Evolutionary conservation across 352 stramenopile genomes (phyloP).

Genomic region (Phytophthora sp.): DNA sequence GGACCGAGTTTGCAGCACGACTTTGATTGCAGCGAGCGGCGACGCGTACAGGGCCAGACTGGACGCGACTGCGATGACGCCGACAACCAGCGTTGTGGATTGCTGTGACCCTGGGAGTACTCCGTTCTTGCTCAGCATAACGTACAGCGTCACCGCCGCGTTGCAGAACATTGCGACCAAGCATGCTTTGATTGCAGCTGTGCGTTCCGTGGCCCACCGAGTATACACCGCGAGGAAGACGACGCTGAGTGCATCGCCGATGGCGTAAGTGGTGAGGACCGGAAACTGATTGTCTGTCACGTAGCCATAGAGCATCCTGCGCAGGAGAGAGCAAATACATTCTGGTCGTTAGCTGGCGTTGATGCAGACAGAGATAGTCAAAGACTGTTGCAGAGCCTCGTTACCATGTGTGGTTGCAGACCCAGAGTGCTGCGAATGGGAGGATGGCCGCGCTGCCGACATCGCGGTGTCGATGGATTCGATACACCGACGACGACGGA

Average conservation of each 20-base stretch:
- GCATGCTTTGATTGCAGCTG: slow-evolving; percentile 40
- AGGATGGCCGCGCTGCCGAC: slow-evolving; percentile 51
- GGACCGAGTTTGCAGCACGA: slow-evolving; percentile 57
- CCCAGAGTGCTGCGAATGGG: slow-evolving; percentile 70
- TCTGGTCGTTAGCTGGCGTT: too few relatives aligned
- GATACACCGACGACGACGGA: slow-evolving; percentile 50
- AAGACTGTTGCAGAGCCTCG: not conserved
- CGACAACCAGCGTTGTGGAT: slow-evolving; percentile 38
- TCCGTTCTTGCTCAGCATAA: slow-evolving; percentile 43
- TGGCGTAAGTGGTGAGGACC: slow-evolving; percentile 56
- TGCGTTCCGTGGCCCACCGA: slow-evolving; percentile 42
- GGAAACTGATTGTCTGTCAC: slow-evolving; percentile 51
- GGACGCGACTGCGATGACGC: slow-evolving; percentile 54
- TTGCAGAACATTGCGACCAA: slow-evolving; percentile 44
- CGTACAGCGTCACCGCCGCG: slow-evolving; percentile 50
- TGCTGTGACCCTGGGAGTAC: slow-evolving; percentile 31
- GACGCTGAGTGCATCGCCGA: slow-evolving; percentile 53
- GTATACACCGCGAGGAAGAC: slow-evolving; percentile 55
- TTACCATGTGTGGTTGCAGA: slow-evolving; percentile 75
- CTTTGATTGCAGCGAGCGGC: slow-evolving; percentile 57
- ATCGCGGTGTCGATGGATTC: slow-evolving; percentile 51
- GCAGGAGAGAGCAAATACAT: too few relatives aligned
- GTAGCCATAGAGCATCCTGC: slow-evolving; percentile 68
- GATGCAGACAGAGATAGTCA: too few relatives aligned
- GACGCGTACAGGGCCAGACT: slow-evolving; percentile 72